Conservation (phyloP, 352 stramenopile genomes). For the Pythium insidiosum region DNA sequence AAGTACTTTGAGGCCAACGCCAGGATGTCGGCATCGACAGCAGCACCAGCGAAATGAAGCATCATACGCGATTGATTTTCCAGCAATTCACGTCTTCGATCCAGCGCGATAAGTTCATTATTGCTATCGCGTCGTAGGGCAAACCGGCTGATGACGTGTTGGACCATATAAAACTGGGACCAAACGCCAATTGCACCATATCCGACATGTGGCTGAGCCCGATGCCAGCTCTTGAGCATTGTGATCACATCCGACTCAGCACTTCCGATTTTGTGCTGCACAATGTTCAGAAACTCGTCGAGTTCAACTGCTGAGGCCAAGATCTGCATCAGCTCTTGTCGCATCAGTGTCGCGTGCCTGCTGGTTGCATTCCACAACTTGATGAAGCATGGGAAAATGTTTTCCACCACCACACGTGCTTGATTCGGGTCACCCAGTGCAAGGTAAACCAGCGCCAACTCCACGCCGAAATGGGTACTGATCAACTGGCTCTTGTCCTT, state of each 20-base stretch:
- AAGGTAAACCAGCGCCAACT: conserved; percentile 38
- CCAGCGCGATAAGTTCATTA: too few species aligned
- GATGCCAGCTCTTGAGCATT: conserved; percentile 35
- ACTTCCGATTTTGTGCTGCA: not conserved
- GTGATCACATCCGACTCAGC: not conserved
- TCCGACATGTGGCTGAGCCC: conserved; percentile 28
- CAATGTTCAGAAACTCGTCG: conserved; percentile 31
- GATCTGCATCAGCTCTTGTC: conserved; percentile 53
- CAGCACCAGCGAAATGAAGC: conserved; percentile 59
- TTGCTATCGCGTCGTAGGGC: not conserved
- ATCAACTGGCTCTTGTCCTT: conserved; percentile 26
- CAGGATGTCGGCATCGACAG: conserved; percentile 59
- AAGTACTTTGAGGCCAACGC: conserved; percentile 66
- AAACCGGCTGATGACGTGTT: conserved; percentile 10
- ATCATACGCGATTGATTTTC: conserved; percentile 32
- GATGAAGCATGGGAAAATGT: conserved; percentile 43
- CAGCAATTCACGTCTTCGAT: conserved; percentile 16
- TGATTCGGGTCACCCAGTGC: conserved; percentile 31
- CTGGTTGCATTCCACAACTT: conserved; percentile 55
- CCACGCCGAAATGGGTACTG: conserved; percentile 35
- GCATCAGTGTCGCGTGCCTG: conserved; percentile 26
- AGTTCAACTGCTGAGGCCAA: conserved; percentile 58
- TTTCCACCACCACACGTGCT: conserved; percentile 45
- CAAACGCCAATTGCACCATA: conserved; percentile 43
- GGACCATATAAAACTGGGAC: conserved; percentile 59